Conservation (phyloP, 805 yeast species). For the Maudiozyma barnettii region DNA sequence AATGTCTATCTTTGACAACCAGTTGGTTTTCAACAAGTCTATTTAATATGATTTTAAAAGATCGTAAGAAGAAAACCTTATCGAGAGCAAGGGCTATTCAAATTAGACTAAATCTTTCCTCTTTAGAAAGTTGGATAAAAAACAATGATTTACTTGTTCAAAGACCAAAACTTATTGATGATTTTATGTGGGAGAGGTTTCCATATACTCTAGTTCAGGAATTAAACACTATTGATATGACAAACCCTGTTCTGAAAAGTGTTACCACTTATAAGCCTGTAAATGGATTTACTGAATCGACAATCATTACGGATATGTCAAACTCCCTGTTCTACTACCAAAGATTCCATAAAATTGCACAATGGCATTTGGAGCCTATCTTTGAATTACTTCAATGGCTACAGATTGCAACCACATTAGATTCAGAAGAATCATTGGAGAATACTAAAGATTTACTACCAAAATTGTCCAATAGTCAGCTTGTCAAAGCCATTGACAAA, state of each 20-base stretch:
- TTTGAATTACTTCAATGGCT: constrained; percentile 82
- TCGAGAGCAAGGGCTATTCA: constrained; percentile 84
- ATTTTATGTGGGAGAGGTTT: constrained; percentile 30
- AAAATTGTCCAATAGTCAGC: constrained; percentile 55
- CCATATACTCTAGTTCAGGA: constrained; percentile 32
- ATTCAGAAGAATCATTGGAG: constrained; percentile 52
- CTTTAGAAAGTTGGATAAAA: constrained; percentile 89
- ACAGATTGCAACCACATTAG: constrained; percentile 70
- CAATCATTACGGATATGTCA: constrained; percentile 11
- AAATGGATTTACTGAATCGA: constrained; percentile 3
- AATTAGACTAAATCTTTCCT: constrained; percentile 74
- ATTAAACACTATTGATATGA: constrained; percentile 20
- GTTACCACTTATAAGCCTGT: constrained; percentile 20
- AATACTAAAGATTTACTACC: constrained; percentile 45
- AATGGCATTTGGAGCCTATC: constrained; percentile 57
- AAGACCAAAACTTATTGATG: constrained; percentile 30
- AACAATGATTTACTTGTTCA: constrained; percentile 27
- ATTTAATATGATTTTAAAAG: constrained; percentile 63
- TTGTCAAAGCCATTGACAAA: constrained; percentile 58
- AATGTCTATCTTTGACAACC: constrained; percentile 66
- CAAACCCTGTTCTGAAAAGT: constrained; percentile 17
- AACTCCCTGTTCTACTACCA: constrained; percentile 54
- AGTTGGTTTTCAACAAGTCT: constrained; percentile 66
- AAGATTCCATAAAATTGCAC: constrained; percentile 55
- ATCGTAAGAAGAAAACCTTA: constrained; percentile 47